Percentiles rank a stretch among this genome's conserved stretches.
These are phyloP conservation scores for Amylostereum areolatum DNA, from an alignment of 1,284 basidiomycete genomes.

Conservation along the genomic window DNA sequence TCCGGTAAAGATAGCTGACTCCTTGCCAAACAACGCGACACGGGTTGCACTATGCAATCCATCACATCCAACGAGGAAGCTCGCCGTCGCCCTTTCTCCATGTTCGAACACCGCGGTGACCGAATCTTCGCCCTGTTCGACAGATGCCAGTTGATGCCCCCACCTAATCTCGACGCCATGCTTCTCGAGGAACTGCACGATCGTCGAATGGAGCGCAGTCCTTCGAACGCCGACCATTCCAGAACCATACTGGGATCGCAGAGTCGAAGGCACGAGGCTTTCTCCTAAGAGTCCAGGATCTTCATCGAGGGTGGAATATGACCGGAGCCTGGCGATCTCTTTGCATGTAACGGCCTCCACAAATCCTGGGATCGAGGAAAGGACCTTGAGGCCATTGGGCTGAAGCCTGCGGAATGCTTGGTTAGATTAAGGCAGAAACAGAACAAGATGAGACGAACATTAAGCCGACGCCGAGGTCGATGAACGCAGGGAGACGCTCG, in stretches of 20 bases:
- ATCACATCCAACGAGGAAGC: conserved; percentile 41
- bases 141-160: conserved; percentile 26
- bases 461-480: conserved; percentile 30
- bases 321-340: conserved; percentile 16
- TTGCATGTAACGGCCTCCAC: conserved; percentile 27
- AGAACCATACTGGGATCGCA: conserved; percentile 17
- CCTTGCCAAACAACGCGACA: conserved; percentile 32
- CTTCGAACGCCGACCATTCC: conserved; percentile 28
- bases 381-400: conserved; percentile 34
- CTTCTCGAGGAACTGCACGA: conserved; percentile 27
- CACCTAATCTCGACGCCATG: conserved; percentile 32
- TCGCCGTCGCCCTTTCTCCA: conserved; percentile 30
- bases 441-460: conserved; percentile 20
- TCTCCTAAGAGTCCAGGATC: conserved; percentile 27
- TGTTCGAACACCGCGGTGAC: conserved; percentile 33
- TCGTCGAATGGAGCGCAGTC: conserved; percentile 24
- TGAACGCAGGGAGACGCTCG: conserved; percentile 26
- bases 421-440: neutral
- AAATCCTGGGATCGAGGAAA: conserved; percentile 33
- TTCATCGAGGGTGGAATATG: conserved; percentile 26
- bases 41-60: conserved; percentile 40
- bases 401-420: conserved; percentile 26
- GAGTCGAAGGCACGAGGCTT: conserved; percentile 13
- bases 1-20: conserved; percentile 32
- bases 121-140: conserved; percentile 26